phyloP scores from a whole-genome alignment of 2,329 filamentous ascomycete genomes.

The Exophiala sideris region DNA sequence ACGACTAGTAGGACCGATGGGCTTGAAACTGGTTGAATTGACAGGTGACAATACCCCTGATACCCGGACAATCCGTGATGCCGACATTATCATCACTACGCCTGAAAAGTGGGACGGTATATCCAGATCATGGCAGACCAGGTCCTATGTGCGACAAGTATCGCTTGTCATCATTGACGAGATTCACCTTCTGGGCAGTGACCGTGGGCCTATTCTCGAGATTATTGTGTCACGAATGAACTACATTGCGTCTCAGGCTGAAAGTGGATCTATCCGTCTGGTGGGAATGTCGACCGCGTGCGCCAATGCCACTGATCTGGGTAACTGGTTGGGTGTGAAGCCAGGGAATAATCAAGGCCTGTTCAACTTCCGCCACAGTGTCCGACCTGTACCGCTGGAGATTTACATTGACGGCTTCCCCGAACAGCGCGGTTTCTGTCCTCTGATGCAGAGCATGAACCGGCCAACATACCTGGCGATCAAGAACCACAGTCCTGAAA shows the following conservation, averaged over 20 bases:
- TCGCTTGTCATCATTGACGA: slow-evolving; percentile 97
- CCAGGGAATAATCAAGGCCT: slow-evolving; percentile 61
- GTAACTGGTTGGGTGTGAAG: slow-evolving; percentile 95
- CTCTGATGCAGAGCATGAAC: slow-evolving; percentile 99
- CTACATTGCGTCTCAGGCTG: slow-evolving; percentile 92
- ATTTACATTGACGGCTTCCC: slow-evolving; percentile 98
- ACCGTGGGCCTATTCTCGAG: slow-evolving; percentile 94
- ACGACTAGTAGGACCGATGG: slow-evolving; percentile 76
- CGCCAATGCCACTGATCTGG: slow-evolving; percentile 89
- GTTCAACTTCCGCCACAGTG: slow-evolving; percentile 97
- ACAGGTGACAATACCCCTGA: slow-evolving; percentile 98
- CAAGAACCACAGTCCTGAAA: slow-evolving; percentile 91
- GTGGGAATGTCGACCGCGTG: slow-evolving; percentile 99
- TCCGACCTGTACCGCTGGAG: slow-evolving; percentile 90
- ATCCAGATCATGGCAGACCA: slow-evolving; percentile 95
- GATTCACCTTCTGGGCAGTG: slow-evolving; percentile 93
- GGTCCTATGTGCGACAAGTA: slow-evolving; percentile 92
- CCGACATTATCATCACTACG: slow-evolving; percentile 96
- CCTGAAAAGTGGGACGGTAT: slow-evolving; percentile 99
- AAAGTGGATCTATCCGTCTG: slow-evolving; percentile 83
- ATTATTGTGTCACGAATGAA: slow-evolving; percentile 96
- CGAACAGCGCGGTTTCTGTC: slow-evolving; percentile 90
- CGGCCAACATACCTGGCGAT: slow-evolving; percentile 93
- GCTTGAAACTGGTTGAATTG: slow-evolving; percentile 86
- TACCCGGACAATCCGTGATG: slow-evolving; percentile 89